Evolutionary conservation across 2,329 filamentous ascomycete species (phyloP), one percentile per base, ranked within the genome.

Genomic region (Aureobasidium namibiae): DNA sequence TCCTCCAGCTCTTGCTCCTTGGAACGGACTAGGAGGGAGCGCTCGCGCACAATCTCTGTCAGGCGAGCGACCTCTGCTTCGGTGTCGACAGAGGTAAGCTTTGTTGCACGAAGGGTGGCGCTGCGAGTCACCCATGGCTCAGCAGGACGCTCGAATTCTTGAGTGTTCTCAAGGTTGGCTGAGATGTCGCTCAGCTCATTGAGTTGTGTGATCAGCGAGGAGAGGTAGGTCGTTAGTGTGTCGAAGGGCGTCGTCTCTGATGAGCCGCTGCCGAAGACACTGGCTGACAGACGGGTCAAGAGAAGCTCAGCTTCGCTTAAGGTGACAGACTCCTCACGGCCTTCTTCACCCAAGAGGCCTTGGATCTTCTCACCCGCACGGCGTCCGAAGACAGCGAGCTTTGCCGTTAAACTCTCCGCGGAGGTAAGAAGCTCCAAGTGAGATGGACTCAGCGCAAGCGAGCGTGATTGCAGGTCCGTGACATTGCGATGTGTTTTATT

Each of bases 101-200:
- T 92, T 64, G 87, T 87, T n/a, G 84, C 84, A 72, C 87, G 90
- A 56, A 97, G 81, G 67, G 94, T 88, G 66, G 88, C 84, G 3
- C 90, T 86, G 57, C 92, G 87, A 33, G 90, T 79, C 56, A 88
- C 80, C 94, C 94, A 99, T 2, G 94, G 94, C 3, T 88, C 82
- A 0, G 83, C 79, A 23, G 79, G 82, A 63, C 84, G 82, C 63
- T 95, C 90, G 67, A 97, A 78, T 59, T 80, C 77, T 10, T 72
- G 65, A 21, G 73, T 77, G 61, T 76, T 75, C 61, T 73, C 71
- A 8, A 79, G 67, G 39, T 77, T 69, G 3, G 71, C 73, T 7
- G 74, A 70, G 61, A 92, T 77, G 13, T 83, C 81, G 6, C 85
- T 83, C 60, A 96, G 80, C 62, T 92, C 88, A 34, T 83, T 78